Evolutionary conservation across 768 basidiomycete genomes (phyloP).

Genomic region (Amanita rimosa): DNA sequence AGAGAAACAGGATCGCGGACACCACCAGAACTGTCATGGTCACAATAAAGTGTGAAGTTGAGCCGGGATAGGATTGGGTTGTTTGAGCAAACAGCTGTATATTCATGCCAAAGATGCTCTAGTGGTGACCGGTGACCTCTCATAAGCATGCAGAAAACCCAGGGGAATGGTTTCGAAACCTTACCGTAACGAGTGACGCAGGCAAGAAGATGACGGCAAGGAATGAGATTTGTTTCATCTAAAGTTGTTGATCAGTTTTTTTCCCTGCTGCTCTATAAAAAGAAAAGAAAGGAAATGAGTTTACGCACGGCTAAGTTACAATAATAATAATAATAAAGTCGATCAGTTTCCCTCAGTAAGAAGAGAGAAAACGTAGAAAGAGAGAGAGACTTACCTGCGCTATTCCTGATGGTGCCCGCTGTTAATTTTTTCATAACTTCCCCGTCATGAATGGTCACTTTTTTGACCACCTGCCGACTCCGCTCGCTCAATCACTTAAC

Average conservation of each 20-base stretch:
- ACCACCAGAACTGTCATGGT: neutral
- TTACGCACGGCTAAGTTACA: constrained; percentile 9
- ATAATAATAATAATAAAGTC: too few species aligned
- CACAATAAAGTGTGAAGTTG: neutral
- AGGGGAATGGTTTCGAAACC: too few species aligned
- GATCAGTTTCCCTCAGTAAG: neutral
- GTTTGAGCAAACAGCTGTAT: neutral
- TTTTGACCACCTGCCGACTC: constrained; percentile 31
- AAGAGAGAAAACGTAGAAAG: neutral
- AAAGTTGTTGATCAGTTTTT: neutral
- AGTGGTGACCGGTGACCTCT: too few species aligned
- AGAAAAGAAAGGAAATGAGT: too few species aligned
- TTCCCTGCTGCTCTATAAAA: too few species aligned
- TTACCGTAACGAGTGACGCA: constrained; percentile 21
- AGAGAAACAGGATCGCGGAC: too few species aligned
- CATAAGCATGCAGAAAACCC: too few species aligned
- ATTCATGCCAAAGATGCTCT: neutral
- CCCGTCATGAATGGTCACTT: constrained; percentile 36
- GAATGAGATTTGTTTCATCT: constrained; percentile 31
- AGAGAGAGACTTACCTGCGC: constrained; percentile 13
- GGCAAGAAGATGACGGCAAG: constrained; percentile 41
- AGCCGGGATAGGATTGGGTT: neutral
- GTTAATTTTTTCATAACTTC: constrained; percentile 30
- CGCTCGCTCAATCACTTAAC: too few species aligned
- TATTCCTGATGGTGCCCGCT: constrained; percentile 22